Percentiles rank a stretch among this genome's conserved stretches.
phyloP scores from a whole-genome alignment of 2,329 filamentous ascomycete species.

The Rhynchosporium agropyri region DNA sequence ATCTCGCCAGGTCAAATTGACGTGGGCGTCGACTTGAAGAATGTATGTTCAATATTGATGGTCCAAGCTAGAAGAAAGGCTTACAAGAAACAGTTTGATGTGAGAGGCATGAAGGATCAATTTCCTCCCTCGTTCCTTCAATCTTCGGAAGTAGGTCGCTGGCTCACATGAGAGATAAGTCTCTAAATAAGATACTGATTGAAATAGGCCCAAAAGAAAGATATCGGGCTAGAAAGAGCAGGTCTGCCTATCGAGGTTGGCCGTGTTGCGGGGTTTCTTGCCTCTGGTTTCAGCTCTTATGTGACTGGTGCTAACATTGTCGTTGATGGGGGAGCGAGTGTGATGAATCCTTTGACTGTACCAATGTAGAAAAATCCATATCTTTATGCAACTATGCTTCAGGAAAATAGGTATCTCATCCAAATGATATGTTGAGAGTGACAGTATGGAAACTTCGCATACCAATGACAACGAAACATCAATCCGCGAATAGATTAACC shows the following conservation, averaged over 20 bases:
- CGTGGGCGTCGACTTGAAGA: conserved; percentile 48
- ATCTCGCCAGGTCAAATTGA: conserved; percentile 48
- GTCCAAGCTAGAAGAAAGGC: not conserved
- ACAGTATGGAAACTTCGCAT: no score
- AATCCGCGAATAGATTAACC: not conserved
- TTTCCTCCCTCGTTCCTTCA: conserved; percentile 59
- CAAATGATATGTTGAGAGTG: no score
- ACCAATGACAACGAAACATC: not conserved
- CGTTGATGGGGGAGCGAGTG: conserved; percentile 60
- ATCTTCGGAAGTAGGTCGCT: conserved; percentile 46
- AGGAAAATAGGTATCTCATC: no score
- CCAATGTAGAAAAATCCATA: conserved; percentile 39
- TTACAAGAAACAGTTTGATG: conserved; percentile 46
- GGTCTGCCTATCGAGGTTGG: conserved; percentile 61
- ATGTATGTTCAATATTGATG: conserved; percentile 37
- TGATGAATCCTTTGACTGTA: conserved; percentile 48
- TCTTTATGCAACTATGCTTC: not conserved
- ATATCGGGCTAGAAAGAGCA: conserved; percentile 60
- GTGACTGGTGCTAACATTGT: conserved; percentile 64
- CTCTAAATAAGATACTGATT: conserved; percentile 5
- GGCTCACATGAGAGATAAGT: not conserved
- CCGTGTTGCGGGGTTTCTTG: conserved; percentile 62
- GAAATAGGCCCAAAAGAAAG: conserved; percentile 48
- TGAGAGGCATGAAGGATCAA: conserved; percentile 54
- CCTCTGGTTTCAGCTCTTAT: conserved; percentile 64